Evolutionary conservation across 2,329 filamentous ascomycete species (phyloP).

Genomic region (Ophiognomonia clavigignenti-juglandacearum): DNA sequence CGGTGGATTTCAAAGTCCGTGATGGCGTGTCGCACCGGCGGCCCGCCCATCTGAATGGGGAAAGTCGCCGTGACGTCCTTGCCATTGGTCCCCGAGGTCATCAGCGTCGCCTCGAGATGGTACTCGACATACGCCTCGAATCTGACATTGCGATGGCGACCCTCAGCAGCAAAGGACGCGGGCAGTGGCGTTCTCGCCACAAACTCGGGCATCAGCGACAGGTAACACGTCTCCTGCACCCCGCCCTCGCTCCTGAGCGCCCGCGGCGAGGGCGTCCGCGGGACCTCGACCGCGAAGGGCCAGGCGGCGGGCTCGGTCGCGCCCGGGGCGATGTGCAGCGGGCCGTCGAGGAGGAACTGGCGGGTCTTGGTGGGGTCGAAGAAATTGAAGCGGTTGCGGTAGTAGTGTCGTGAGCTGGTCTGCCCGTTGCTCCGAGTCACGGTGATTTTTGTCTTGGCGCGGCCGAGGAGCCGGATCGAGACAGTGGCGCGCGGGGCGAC

Average conservation of each 20-base stretch:
- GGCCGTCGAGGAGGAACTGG: conserved; percentile 18
- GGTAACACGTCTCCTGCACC: conserved; percentile 15
- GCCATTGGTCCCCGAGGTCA: neutral
- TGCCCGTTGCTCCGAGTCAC: neutral
- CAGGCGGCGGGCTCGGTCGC: conserved; percentile 16
- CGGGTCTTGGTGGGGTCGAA: conserved; percentile 12
- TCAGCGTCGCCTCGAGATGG: conserved; percentile 25
- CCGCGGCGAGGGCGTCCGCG: conserved; percentile 11
- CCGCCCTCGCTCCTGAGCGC: neutral
- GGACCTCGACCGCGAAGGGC: conserved; percentile 26
- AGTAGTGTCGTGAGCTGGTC: conserved; percentile 2
- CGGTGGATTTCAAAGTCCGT: conserved; percentile 15
- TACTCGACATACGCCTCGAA: conserved; percentile 30
- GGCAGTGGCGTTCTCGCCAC: conserved; percentile 18
- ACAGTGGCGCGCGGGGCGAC: conserved; percentile 20
- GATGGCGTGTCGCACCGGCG: conserved; percentile 17
- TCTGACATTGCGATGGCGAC: conserved; percentile 2
- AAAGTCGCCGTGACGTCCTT: conserved; percentile 15
- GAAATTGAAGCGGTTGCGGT: conserved; percentile 20
- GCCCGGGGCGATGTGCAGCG: conserved; percentile 19
- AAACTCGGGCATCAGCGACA: conserved; percentile 4
- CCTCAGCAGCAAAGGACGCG: conserved; percentile 10
- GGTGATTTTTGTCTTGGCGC: conserved; percentile 22
- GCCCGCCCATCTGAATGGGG: conserved; percentile 20
- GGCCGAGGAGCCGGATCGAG: conserved; percentile 21